These are phyloP conservation scores for Artomyces pyxidatus DNA, from an alignment of 768 basidiomycete genomes.

Conservation along the genomic window DNA sequence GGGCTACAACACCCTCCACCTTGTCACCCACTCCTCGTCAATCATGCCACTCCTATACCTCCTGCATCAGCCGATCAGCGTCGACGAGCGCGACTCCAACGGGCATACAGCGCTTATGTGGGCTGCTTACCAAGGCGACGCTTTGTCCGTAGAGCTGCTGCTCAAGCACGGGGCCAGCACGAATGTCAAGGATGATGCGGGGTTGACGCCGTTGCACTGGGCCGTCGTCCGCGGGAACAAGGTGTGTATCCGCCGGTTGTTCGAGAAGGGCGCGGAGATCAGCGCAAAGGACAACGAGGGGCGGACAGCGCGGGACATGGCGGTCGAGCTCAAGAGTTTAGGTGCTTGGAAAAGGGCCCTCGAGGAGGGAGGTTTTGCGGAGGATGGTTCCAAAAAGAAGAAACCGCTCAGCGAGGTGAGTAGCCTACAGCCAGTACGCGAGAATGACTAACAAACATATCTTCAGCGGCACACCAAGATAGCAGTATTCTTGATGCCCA, in stretches of 20 bases:
- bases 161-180: constrained; percentile 82
- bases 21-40: constrained; percentile 89
- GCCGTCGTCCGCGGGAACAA: constrained; percentile 94
- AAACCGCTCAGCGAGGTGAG: constrained; percentile 67
- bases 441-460: neutral
- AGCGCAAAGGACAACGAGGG: constrained; percentile 74
- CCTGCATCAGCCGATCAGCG: constrained; percentile 86
- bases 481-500: constrained; percentile 71
- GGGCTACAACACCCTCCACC: constrained; percentile 92
- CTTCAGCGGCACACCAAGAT: constrained; percentile 72
- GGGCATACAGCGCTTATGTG: constrained; percentile 97
- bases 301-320: constrained; percentile 91
- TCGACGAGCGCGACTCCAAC: constrained; percentile 84
- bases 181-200: constrained; percentile 68
- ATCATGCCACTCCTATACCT: constrained; percentile 93
- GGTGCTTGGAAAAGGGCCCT: constrained; percentile 86
- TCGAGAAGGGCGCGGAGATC: constrained; percentile 83
- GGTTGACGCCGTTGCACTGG: constrained; percentile 92
- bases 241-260: constrained; percentile 71
- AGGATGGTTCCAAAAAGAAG: constrained; percentile 59
- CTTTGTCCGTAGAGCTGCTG: constrained; percentile 85
- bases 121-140: constrained; percentile 99
- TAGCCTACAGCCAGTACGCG: constrained; percentile 4
- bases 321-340: constrained; percentile 82
- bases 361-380: constrained; percentile 79